Evolutionary conservation across 345 rosid species (phyloP).

Genomic region (Brassica juncea): DNA sequence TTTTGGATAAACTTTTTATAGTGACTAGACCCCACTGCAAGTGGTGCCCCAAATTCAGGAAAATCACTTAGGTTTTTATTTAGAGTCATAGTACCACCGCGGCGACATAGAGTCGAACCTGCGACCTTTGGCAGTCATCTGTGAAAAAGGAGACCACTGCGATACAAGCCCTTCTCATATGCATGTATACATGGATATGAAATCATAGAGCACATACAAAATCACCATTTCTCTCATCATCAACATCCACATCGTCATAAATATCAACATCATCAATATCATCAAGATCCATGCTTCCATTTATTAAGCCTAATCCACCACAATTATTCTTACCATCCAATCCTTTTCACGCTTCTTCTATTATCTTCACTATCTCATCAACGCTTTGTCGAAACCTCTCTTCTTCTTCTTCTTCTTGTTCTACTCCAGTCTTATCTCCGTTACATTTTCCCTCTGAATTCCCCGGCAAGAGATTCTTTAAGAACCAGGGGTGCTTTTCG

Average conservation of each 20-base stretch:
- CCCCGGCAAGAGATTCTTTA: conserved; percentile 50
- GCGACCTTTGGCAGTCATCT: too few relatives aligned
- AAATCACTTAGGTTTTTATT: too few relatives aligned
- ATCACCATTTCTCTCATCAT: conserved; percentile 65
- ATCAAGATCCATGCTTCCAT: conserved; percentile 72
- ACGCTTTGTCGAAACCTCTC: conserved; percentile 55
- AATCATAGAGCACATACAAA: conserved; percentile 74
- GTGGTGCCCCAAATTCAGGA: too few relatives aligned
- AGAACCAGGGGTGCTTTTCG: conserved; percentile 65
- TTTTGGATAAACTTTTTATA: too few relatives aligned
- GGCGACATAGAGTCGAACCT: too few relatives aligned
- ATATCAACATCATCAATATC: conserved; percentile 69
- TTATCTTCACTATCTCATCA: conserved; percentile 61
- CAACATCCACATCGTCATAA: conserved; percentile 52
- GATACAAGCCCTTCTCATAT: too few relatives aligned
- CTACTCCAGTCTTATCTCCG: conserved; percentile 5
- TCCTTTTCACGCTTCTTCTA: conserved; percentile 71
- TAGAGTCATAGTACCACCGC: too few relatives aligned
- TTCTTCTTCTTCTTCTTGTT: conserved; percentile 28
- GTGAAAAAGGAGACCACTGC: too few relatives aligned
- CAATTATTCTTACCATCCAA: conserved; percentile 41
- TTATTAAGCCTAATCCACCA: conserved; percentile 47
- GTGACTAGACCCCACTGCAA: too few relatives aligned
- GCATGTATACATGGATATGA: not conserved
- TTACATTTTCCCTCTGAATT: conserved; percentile 38